These are phyloP conservation scores for Apostasia shenzhenica DNA, from an alignment of 106 monocot genomes.

Conservation along the genomic window DNA sequence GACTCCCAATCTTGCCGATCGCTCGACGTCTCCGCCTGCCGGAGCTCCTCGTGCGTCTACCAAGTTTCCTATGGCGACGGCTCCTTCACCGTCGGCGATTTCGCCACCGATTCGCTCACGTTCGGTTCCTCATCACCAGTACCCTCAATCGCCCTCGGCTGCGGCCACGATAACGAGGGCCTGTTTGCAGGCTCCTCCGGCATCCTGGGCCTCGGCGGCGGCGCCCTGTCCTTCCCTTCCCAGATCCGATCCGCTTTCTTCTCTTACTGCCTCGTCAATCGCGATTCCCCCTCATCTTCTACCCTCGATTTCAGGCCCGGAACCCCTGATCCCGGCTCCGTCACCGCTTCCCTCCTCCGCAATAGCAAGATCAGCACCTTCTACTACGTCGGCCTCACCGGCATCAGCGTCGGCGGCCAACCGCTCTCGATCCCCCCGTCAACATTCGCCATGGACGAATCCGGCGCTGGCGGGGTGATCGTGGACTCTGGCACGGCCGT, in stretches of 20 bases:
- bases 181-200: conserved; percentile 72
- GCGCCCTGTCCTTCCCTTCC: conserved; percentile 66
- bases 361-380: conserved; percentile 47
- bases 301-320: conserved; percentile 41
- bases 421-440: conserved; percentile 55
- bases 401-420: conserved; percentile 66
- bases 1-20: conserved; percentile 26
- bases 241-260: conserved; percentile 47
- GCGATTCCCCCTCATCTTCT: conserved; percentile 47
- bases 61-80: conserved; percentile 80
- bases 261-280: conserved; percentile 80
- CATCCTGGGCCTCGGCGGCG: conserved; percentile 73
- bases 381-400: conserved; percentile 60
- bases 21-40: conserved; percentile 57
- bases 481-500: conserved; percentile 82
- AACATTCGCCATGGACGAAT: conserved; percentile 44
- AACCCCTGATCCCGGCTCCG: conserved; percentile 1
- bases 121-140: conserved; percentile 29
- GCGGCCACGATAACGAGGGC: conserved; percentile 83
- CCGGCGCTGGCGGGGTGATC: conserved; percentile 65
- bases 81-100: conserved; percentile 67
- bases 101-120: conserved; percentile 45
- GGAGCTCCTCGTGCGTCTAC: conserved; percentile 58
- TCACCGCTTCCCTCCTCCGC: conserved; percentile 44
- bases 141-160: conserved; percentile 39